A percentile compares a stretch with the other conserved stretches of the same genome.
These are phyloP conservation scores for Mycena leptocephala DNA, from an alignment of 768 basidiomycete species.

Conservation along the genomic window DNA sequence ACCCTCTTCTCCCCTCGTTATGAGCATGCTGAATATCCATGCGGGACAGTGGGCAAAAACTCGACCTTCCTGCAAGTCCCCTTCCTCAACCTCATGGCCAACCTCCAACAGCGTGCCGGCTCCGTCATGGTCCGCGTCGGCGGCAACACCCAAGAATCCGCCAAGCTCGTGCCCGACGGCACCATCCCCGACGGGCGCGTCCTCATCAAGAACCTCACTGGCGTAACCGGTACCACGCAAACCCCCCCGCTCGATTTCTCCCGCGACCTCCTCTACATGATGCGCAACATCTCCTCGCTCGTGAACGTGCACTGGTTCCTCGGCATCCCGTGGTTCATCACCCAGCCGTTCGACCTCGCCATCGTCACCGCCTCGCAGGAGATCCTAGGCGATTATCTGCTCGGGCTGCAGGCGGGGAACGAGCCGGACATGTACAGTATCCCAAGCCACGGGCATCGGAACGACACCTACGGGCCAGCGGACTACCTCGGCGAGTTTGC, in stretches of 20 bases:
- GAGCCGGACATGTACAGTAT: conserved; percentile 83
- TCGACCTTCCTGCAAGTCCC: no score
- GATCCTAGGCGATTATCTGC: conserved; percentile 75
- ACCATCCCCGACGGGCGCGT: conserved; percentile 49
- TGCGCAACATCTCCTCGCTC: conserved; percentile 71
- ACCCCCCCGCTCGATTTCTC: conserved; percentile 81
- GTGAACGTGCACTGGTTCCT: conserved; percentile 80
- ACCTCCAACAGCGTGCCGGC: no score
- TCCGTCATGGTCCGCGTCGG: no score
- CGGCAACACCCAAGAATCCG: no score
- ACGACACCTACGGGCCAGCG: conserved; percentile 36
- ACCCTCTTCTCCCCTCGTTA: background rate
- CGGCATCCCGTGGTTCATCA: conserved; percentile 48
- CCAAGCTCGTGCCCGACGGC: no score
- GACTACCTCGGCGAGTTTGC: conserved; percentile 70
- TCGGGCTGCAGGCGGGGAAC: conserved; percentile 83
- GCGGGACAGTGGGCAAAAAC: no score
- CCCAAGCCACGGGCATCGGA: conserved; percentile 39
- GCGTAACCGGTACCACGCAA: conserved; percentile 53
- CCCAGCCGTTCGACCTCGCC: conserved; percentile 40
- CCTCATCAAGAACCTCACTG: conserved; percentile 58
- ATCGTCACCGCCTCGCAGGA: conserved; percentile 73
- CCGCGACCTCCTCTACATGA: conserved; percentile 76
- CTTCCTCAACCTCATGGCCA: no score
- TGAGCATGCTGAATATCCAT: no score